Conservation (phyloP, 2,329 filamentous ascomycete species). For the Penicillium paneum region DNA sequence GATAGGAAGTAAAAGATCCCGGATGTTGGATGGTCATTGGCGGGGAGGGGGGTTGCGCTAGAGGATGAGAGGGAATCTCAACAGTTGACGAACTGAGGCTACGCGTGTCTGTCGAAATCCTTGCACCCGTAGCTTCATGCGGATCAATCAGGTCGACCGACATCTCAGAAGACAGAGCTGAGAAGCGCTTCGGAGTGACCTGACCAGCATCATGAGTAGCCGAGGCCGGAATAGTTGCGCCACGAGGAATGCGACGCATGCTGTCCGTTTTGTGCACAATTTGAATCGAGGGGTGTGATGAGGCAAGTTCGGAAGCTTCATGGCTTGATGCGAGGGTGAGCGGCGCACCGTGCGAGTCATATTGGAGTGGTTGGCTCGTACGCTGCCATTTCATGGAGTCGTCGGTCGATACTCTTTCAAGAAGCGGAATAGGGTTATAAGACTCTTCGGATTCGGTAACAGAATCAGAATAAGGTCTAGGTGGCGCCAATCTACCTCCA, state of each 20-base stretch:
- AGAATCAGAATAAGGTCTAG: slow-evolving; percentile 41
- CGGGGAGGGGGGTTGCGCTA: slow-evolving; percentile 47
- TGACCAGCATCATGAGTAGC: slow-evolving; percentile 25
- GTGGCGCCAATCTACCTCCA: slow-evolving; percentile 28
- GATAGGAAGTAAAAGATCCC: slow-evolving; percentile 33
- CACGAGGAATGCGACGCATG: slow-evolving; percentile 47
- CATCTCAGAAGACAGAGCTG: slow-evolving; percentile 52
- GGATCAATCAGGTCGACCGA: slow-evolving; percentile 51
- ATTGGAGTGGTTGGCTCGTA: slow-evolving; percentile 15
- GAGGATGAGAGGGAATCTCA: slow-evolving; percentile 44
- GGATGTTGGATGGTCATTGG: slow-evolving; percentile 45
- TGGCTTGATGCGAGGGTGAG: slow-evolving; percentile 29
- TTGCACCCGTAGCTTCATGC: slow-evolving; percentile 33
- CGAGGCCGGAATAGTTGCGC: slow-evolving; percentile 41
- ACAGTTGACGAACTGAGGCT: slow-evolving; percentile 38
- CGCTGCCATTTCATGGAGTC: slow-evolving; percentile 51
- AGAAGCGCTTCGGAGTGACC: slow-evolving; percentile 52
- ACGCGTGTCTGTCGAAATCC: slow-evolving; percentile 32
- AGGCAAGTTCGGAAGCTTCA: slow-evolving; percentile 32
- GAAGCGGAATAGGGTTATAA: slow-evolving; percentile 71
- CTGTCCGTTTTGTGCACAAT: slow-evolving; percentile 52
- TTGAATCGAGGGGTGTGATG: slow-evolving; percentile 50
- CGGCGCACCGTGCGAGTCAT: slow-evolving; percentile 22
- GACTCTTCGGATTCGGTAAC: slow-evolving; percentile 66
- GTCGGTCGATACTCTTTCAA: slow-evolving; percentile 61